phyloP scores from a whole-genome alignment of 495 filamentous ascomycete species.

The Hypoxylon fuscum region DNA sequence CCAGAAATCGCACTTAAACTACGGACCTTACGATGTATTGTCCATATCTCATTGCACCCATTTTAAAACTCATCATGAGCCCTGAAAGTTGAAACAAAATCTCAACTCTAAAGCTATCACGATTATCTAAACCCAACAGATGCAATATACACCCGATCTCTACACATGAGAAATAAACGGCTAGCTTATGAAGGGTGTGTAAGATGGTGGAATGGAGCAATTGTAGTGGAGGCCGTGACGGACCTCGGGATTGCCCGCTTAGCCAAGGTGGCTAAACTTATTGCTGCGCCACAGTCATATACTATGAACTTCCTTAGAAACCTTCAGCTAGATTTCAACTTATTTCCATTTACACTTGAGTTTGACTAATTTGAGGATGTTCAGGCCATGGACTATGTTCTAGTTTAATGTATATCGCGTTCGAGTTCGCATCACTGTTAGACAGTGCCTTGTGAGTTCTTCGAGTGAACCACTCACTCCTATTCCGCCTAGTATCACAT shows the following conservation, averaged over 20 bases:
- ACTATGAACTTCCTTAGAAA: not conserved
- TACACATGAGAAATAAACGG: slow-evolving; percentile 1
- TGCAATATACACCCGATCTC: not conserved
- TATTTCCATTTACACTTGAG: too few relatives aligned
- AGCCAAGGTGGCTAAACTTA: slow-evolving; percentile 3
- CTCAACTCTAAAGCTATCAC: not conserved
- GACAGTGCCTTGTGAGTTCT: too few relatives aligned
- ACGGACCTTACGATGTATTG: slow-evolving; percentile 20
- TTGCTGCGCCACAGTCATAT: slow-evolving; percentile 12
- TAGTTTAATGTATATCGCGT: too few relatives aligned
- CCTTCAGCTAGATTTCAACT: not conserved
- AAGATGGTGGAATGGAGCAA: slow-evolving; percentile 10
- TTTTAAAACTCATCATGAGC: slow-evolving; percentile 16
- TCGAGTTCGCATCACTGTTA: too few relatives aligned
- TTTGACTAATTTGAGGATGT: too few relatives aligned
- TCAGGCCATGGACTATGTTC: too few relatives aligned
- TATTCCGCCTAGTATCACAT: too few relatives aligned
- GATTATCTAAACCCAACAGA: not conserved
- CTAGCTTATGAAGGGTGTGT: not conserved
- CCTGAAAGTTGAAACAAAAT: not conserved
- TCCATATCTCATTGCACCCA: slow-evolving; percentile 12
- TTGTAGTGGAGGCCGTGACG: slow-evolving; percentile 3
- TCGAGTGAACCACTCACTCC: too few relatives aligned
- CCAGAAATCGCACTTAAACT: not conserved
- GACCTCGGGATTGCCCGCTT: too few relatives aligned